These are phyloP conservation scores for Neurospora sp. DNA, from an alignment of 495 filamentous ascomycete species.

Conservation along the genomic window DNA sequence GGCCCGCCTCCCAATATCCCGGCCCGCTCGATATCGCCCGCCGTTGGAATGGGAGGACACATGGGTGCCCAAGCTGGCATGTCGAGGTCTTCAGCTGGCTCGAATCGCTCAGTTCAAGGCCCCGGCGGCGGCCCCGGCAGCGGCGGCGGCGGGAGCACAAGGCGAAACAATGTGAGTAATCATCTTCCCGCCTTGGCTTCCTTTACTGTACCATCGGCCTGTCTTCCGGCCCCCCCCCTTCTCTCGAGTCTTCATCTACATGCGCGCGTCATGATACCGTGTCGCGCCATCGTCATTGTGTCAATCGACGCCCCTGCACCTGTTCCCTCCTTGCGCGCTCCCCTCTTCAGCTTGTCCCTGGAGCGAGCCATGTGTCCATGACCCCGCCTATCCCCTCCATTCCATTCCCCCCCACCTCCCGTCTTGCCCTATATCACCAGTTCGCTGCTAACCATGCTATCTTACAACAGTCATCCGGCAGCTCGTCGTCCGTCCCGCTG, in stretches of 20 bases:
- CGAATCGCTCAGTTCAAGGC: slow-evolving; percentile 15
- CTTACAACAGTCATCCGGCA: slow-evolving; percentile 30
- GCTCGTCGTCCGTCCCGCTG: slow-evolving; percentile 40
- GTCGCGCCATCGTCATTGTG: not conserved
- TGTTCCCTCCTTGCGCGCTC: not conserved
- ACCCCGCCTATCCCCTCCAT: not conserved
- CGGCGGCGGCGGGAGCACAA: slow-evolving; percentile 25
- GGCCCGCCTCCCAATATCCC: slow-evolving; percentile 27
- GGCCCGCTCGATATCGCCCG: slow-evolving; percentile 33
- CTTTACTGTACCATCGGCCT: not conserved
- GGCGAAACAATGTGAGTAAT: slow-evolving; percentile 43
- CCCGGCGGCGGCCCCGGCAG: slow-evolving; percentile 13
- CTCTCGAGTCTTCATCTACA: slow-evolving; percentile 3
- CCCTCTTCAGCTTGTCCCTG: not conserved
- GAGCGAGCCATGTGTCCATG: not conserved
- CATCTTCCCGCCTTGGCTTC: slow-evolving; percentile 6
- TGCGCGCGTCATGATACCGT: not conserved
- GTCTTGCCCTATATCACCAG: not conserved
- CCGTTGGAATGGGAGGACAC: slow-evolving; percentile 13
- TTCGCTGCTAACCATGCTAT: slow-evolving; percentile 13
- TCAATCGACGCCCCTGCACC: too few species aligned
- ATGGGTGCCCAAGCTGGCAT: slow-evolving; percentile 8
- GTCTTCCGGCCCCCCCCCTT: not conserved
- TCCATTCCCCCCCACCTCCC: not conserved
- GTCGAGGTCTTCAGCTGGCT: slow-evolving; percentile 36